phyloP scores from a whole-genome alignment of 805 yeast genomes.

The Dipodascus geniculatus region DNA sequence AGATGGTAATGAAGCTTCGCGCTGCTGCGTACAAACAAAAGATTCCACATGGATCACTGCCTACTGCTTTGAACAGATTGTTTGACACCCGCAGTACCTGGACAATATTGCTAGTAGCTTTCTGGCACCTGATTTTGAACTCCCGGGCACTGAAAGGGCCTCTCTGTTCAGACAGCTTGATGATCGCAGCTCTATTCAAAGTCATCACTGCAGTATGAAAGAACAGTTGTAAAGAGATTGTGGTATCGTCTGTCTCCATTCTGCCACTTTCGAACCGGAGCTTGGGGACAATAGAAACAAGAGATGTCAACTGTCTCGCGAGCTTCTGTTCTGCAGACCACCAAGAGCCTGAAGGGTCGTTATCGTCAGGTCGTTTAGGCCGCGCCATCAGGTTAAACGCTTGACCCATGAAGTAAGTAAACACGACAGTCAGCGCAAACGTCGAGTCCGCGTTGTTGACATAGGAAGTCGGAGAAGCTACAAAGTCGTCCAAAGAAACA shows the following conservation, averaged over 20 bases:
- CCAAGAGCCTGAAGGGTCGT: neutral
- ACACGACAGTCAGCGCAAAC: constrained; percentile 6
- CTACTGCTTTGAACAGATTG: neutral
- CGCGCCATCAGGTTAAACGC: neutral
- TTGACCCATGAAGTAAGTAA: neutral
- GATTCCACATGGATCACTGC: neutral
- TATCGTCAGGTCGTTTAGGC: neutral
- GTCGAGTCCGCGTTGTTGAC: constrained; percentile 8
- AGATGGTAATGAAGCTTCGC: neutral
- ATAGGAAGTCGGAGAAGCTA: constrained; percentile 7
- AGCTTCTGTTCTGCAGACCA: neutral
- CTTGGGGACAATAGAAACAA: neutral
- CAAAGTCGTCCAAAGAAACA: constrained; percentile 8
- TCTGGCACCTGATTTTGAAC: neutral
- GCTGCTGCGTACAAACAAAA: constrained; percentile 3
- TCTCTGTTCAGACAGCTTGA: neutral
- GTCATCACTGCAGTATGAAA: constrained; percentile 2
- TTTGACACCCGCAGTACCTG: neutral
- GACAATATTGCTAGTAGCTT: neutral
- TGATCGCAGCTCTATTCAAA: neutral
- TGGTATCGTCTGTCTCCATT: neutral
- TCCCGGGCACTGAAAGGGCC: neutral
- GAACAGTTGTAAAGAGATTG: neutral
- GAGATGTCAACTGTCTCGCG: neutral
- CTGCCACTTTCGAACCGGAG: neutral